These are phyloP conservation scores for Candida glaebosa DNA, from an alignment of 805 yeast genomes.

Conservation along the genomic window DNA sequence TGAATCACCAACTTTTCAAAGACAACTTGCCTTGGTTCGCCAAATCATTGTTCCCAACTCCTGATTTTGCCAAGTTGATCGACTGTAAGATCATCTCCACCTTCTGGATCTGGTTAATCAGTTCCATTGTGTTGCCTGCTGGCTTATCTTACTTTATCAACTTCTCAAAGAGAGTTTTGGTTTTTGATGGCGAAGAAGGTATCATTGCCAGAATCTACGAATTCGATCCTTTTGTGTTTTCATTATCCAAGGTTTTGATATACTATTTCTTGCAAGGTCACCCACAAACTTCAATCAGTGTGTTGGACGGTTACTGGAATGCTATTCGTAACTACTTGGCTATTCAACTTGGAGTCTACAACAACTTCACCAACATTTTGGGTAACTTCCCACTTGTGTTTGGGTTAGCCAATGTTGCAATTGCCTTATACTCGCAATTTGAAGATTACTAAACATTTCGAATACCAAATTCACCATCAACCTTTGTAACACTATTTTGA, in stretches of 20 bases:
- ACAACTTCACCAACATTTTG: slow-evolving; percentile 34
- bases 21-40: slow-evolving; percentile 26
- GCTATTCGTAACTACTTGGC: slow-evolving; percentile 28
- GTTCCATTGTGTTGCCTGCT: slow-evolving; percentile 40
- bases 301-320: slow-evolving; percentile 22
- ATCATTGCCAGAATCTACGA: slow-evolving; percentile 36
- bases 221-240: slow-evolving; percentile 55
- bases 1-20: slow-evolving; percentile 33
- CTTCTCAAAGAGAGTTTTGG: slow-evolving; percentile 42
- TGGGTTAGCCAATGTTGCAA: slow-evolving; percentile 42
- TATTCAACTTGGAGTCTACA: slow-evolving; percentile 35
- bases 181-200: slow-evolving; percentile 29
- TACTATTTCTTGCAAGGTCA: slow-evolving; percentile 36
- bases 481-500: not conserved
- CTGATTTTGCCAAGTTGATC: slow-evolving; percentile 36
- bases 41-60: slow-evolving; percentile 20
- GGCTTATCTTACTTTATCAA: slow-evolving; percentile 48
- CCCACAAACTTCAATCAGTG: slow-evolving; percentile 24
- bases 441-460: slow-evolving; percentile 35
- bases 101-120: slow-evolving; percentile 37
- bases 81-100: slow-evolving; percentile 27
- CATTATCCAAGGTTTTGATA: slow-evolving; percentile 43
- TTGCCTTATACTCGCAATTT: slow-evolving; percentile 52
- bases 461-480: too few species aligned
- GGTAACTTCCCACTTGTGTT: slow-evolving; percentile 47